Conservation (phyloP, 192 early-diverging fungal genomes). For the Coemansia sp. region DNA sequence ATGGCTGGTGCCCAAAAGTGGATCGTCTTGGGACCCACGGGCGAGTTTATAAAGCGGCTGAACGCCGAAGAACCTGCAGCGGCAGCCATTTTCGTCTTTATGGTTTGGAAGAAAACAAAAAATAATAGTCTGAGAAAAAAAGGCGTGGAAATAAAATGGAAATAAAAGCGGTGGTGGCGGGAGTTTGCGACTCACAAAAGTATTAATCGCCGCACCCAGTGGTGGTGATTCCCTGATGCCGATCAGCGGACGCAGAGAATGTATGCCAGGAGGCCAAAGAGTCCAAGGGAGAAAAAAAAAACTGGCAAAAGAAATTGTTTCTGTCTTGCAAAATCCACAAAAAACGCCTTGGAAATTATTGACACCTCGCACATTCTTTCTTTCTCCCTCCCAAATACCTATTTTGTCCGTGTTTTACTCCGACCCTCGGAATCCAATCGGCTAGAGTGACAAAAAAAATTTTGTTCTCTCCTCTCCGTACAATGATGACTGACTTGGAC, state of each 20-base stretch:
- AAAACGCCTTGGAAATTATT: too few relatives aligned
- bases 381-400: not conserved
- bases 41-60: constrained; percentile 66
- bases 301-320: too few relatives aligned
- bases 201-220: too few relatives aligned
- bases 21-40: constrained; percentile 93
- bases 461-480: not conserved
- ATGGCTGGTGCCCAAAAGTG: constrained; percentile 93
- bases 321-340: too few relatives aligned
- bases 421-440: not conserved
- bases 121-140: not conserved
- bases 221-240: too few relatives aligned
- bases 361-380: too few relatives aligned
- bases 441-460: not conserved
- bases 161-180: not conserved
- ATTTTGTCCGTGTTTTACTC: not conserved
- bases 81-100: constrained; percentile 23
- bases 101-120: not conserved
- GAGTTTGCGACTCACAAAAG: not conserved
- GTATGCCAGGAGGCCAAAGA: too few relatives aligned
- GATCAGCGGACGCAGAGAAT: too few relatives aligned
- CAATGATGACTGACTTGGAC: constrained; percentile 51
- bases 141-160: not conserved
- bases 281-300: not conserved
- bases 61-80: constrained; percentile 56